Percentiles rank a stretch among this genome's conserved stretches.
These are phyloP conservation scores for Wickerhamomyces sp. DNA, from an alignment of 1,139 yeast species.

Conservation along the genomic window DNA sequence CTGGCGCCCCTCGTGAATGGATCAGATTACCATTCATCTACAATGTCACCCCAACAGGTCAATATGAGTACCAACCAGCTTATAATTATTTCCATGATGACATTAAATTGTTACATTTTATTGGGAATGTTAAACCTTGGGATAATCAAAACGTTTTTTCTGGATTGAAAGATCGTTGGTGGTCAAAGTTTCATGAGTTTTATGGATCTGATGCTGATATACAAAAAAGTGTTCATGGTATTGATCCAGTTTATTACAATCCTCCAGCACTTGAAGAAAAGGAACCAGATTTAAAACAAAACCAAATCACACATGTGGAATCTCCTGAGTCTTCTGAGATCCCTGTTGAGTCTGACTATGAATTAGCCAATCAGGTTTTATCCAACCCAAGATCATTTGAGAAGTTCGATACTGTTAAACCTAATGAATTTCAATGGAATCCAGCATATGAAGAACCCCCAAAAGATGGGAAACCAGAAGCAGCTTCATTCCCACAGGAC, in stretches of 20 bases:
- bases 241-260: conserved; percentile 15
- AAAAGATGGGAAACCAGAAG: conserved; percentile 34
- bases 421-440: conserved; percentile 34
- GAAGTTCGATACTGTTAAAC: conserved; percentile 24
- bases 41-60: conserved; percentile 81
- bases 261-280: conserved; percentile 2
- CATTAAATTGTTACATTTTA: conserved; percentile 70
- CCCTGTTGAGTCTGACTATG: conserved; percentile 1
- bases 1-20: conserved; percentile 37
- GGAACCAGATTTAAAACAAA: background rate
- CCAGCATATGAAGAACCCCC: conserved; percentile 39
- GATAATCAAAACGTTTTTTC: conserved; percentile 15
- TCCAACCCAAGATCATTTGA: conserved; percentile 19
- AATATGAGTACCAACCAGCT: conserved; percentile 84
- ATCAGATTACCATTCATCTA: conserved; percentile 68
- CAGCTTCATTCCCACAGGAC: conserved; percentile 26
- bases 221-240: conserved; percentile 17
- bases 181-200: conserved; percentile 19
- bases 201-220: conserved; percentile 14
- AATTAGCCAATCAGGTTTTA: conserved; percentile 8
- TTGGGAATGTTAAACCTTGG: conserved; percentile 88
- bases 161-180: conserved; percentile 19
- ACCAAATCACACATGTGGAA: too few relatives aligned
- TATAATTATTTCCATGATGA: conserved; percentile 50
- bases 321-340: too few relatives aligned